phyloP scores from a whole-genome alignment of 139 green algal genomes.

The Coelastrella sp. region DNA sequence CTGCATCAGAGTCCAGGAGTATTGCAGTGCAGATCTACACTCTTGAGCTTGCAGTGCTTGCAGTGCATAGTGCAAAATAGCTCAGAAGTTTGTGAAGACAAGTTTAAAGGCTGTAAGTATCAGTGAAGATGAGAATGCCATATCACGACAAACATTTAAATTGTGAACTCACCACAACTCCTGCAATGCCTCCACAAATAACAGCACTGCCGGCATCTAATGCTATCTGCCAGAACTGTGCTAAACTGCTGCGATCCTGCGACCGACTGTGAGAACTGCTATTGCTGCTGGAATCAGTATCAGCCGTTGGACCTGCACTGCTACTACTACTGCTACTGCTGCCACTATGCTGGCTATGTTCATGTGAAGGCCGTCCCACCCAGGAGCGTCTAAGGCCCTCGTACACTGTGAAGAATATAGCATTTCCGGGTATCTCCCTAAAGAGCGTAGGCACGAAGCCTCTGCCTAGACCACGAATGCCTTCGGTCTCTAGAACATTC shows the following conservation, averaged over 20 bases:
- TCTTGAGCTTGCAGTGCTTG: too few relatives aligned
- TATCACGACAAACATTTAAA: too few relatives aligned
- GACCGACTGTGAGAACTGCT: constrained; percentile 22
- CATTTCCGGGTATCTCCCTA: constrained; percentile 83
- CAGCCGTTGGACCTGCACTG: background rate
- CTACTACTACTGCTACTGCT: constrained; percentile 34
- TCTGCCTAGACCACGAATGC: constrained; percentile 65
- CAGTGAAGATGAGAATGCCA: too few relatives aligned
- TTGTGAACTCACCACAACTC: constrained; percentile 64
- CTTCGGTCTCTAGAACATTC: constrained; percentile 64
- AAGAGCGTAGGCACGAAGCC: constrained; percentile 76
- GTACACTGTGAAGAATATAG: constrained; percentile 82
- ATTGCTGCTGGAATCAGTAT: constrained; percentile 23
- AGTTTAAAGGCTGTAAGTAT: too few relatives aligned
- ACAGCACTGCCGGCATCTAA: constrained; percentile 66
- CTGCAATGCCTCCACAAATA: constrained; percentile 74
- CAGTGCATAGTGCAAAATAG: too few relatives aligned
- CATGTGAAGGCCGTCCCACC: background rate
- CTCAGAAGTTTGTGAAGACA: too few relatives aligned
- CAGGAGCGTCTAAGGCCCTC: constrained; percentile 57
- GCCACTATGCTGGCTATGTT: too few relatives aligned
- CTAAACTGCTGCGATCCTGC: too few relatives aligned
- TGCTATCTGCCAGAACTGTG: constrained; percentile 30
- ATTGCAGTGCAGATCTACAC: too few relatives aligned
- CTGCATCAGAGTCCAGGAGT: too few relatives aligned